A percentile compares a stretch with the other conserved stretches of the same genome.
These are phyloP conservation scores for Wickerhamiella infanticola DNA, from an alignment of 1,139 yeast species.

Conservation along the genomic window DNA sequence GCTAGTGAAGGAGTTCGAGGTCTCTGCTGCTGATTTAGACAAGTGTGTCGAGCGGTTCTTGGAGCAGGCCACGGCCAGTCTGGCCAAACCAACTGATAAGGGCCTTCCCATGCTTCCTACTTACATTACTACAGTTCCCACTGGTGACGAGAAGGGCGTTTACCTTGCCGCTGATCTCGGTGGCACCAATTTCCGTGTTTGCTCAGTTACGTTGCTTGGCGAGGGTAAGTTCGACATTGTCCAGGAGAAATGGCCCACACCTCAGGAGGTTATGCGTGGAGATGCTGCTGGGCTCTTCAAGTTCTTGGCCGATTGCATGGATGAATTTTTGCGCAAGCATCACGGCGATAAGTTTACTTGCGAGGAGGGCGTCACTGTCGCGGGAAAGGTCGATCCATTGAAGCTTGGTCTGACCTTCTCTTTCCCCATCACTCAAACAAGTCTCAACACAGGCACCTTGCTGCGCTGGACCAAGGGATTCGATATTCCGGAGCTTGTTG, in stretches of 20 bases:
- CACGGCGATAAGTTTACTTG: constrained; percentile 34
- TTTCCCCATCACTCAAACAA: constrained; percentile 79
- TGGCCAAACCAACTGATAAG: constrained; percentile 32
- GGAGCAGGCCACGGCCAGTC: constrained; percentile 46
- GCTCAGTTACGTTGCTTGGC: constrained; percentile 67
- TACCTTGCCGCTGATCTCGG: constrained; percentile 75
- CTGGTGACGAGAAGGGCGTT: constrained; percentile 66
- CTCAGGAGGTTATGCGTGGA: constrained; percentile 55
- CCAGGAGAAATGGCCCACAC: constrained; percentile 62
- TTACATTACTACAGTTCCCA: constrained; percentile 64
- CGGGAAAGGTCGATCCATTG: constrained; percentile 12
- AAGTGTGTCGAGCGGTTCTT: constrained; percentile 51
- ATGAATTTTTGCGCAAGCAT: constrained; percentile 44
- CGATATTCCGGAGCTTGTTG: constrained; percentile 69
- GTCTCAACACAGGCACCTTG: constrained; percentile 58
- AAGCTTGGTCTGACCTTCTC: constrained; percentile 85
- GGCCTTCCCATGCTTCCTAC: constrained; percentile 84
- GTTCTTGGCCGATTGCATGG: constrained; percentile 57
- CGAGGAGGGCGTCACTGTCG: constrained; percentile 3
- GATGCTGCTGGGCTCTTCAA: constrained; percentile 42
- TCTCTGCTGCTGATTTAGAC: constrained; percentile 37
- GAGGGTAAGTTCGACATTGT: constrained; percentile 59
- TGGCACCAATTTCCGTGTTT: constrained; percentile 80
- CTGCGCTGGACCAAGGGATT: constrained; percentile 95
- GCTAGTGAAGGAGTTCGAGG: constrained; percentile 39